A percentile compares a stretch with the other conserved stretches of the same genome.
Conservation (phyloP, 352 stramenopile genomes). For the Saprolegnia diclina region DNA sequence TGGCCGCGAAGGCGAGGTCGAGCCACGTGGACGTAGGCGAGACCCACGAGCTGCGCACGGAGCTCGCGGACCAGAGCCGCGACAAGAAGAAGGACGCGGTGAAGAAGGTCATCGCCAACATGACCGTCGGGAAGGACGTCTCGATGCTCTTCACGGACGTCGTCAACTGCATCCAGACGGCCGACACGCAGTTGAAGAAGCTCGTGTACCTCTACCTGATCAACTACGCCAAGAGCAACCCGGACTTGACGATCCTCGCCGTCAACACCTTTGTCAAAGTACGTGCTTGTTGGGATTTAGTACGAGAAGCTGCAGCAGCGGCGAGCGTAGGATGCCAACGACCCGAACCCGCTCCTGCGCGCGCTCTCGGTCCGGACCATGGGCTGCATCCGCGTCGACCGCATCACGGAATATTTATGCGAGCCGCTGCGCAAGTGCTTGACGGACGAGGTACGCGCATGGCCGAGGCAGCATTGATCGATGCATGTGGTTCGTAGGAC, state of each 20-base stretch:
- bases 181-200: constrained; percentile 99
- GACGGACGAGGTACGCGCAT: constrained; percentile 56
- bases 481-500: constrained; percentile 46
- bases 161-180: constrained; percentile 99
- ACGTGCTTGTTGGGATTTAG: neutral
- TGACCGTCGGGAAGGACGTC: constrained; percentile 99
- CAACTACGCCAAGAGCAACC: constrained; percentile 99
- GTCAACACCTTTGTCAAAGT: constrained; percentile 98
- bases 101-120: constrained; percentile 99
- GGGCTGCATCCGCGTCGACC: constrained; percentile 98
- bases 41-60: constrained; percentile 96
- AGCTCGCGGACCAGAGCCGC: constrained; percentile 95
- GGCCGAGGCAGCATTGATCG: neutral
- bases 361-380: constrained; percentile 99
- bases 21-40: constrained; percentile 47
- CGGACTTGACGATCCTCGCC: constrained; percentile 97
- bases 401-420: constrained; percentile 98
- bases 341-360: constrained; percentile 92
- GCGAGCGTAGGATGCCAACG: constrained; percentile 49
- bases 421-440: constrained; percentile 94
- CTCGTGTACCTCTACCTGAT: constrained; percentile 99
- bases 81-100: constrained; percentile 99
- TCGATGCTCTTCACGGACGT: constrained; percentile 99
- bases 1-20: neutral
- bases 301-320: constrained; percentile 47